These are phyloP conservation scores for Favolaschia claudopus DNA, from an alignment of 768 basidiomycete species.

Conservation along the genomic window DNA sequence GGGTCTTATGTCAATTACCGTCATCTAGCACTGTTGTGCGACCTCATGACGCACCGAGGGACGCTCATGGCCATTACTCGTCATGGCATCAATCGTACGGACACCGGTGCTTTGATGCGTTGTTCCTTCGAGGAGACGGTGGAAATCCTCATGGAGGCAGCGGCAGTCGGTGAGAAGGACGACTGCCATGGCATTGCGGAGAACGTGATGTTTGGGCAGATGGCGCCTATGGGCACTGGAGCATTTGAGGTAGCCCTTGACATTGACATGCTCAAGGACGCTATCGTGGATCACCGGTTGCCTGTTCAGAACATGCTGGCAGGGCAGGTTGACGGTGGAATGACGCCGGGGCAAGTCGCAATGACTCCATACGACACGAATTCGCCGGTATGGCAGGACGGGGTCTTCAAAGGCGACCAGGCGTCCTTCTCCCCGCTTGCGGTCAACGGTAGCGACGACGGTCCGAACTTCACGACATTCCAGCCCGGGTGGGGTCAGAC, in stretches of 20 bases:
- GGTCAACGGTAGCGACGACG: constrained; percentile 84
- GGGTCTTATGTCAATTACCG: constrained; percentile 99
- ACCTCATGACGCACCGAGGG: constrained; percentile 98
- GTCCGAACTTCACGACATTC: constrained; percentile 71
- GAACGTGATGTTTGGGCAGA: constrained; percentile 98
- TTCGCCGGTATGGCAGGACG: constrained; percentile 84
- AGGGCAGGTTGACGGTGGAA: constrained; percentile 83
- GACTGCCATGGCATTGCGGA: constrained; percentile 99
- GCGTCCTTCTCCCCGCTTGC: constrained; percentile 97
- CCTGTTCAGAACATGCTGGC: constrained; percentile 84
- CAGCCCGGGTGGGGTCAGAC: constrained; percentile 84
- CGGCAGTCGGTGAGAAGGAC: constrained; percentile 97
- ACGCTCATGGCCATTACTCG: constrained; percentile 97
- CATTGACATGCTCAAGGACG: constrained; percentile 98
- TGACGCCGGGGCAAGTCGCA: constrained; percentile 90
- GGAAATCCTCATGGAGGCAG: constrained; percentile 98
- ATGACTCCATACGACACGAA: constrained; percentile 98
- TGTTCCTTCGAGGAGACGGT: constrained; percentile 99
- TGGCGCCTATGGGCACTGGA: constrained; percentile 99
- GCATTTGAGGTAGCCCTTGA: constrained; percentile 95
- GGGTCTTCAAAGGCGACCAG: constrained; percentile 80
- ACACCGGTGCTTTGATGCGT: constrained; percentile 98
- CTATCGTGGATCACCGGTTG: constrained; percentile 94
- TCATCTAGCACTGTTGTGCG: constrained; percentile 94
- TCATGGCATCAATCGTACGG: constrained; percentile 98